phyloP scores from a whole-genome alignment of 225 moss, liverwort and hornwort species.

The Bryum argenteum region DNA sequence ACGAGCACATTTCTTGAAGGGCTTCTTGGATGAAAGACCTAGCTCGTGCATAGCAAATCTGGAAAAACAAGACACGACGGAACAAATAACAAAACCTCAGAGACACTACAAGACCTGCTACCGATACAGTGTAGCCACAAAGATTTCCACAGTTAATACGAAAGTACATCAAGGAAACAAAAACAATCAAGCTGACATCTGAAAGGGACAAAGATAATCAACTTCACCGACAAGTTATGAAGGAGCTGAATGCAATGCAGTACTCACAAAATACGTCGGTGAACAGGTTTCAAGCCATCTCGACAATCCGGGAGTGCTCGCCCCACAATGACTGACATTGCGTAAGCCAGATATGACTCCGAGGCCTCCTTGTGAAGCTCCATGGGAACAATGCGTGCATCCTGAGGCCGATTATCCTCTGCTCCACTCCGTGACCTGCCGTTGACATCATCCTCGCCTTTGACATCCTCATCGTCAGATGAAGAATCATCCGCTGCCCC shows the following conservation, averaged over 20 bases:
- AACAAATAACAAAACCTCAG: constrained; percentile 22
- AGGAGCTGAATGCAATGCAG: not conserved
- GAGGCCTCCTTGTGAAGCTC: constrained; percentile 92
- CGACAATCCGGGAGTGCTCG: constrained; percentile 95
- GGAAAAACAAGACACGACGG: constrained; percentile 23
- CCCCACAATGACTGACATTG: constrained; percentile 97
- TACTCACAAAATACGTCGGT: constrained; percentile 93
- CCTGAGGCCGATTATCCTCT: constrained; percentile 76
- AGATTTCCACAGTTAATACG: not conserved
- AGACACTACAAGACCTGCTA: not conserved
- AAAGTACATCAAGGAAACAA: not conserved
- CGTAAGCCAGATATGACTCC: constrained; percentile 89
- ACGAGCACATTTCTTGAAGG: constrained; percentile 97
- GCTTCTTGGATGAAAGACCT: constrained; percentile 84
- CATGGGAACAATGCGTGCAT: constrained; percentile 83
- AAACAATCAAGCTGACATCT: not conserved
- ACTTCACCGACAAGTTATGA: not conserved
- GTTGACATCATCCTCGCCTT: constrained; percentile 40
- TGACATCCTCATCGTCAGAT: constrained; percentile 42
- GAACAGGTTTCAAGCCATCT: constrained; percentile 96
- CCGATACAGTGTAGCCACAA: not conserved
- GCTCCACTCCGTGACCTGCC: constrained; percentile 58
- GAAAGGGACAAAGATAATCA: constrained; percentile 5
- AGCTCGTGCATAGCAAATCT: constrained; percentile 98
- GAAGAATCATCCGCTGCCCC: constrained; percentile 49